Evolutionary conservation across 345 rosid genomes (phyloP), one percentile per base, ranked within the genome.

Genomic region (Acer saccharum): DNA sequence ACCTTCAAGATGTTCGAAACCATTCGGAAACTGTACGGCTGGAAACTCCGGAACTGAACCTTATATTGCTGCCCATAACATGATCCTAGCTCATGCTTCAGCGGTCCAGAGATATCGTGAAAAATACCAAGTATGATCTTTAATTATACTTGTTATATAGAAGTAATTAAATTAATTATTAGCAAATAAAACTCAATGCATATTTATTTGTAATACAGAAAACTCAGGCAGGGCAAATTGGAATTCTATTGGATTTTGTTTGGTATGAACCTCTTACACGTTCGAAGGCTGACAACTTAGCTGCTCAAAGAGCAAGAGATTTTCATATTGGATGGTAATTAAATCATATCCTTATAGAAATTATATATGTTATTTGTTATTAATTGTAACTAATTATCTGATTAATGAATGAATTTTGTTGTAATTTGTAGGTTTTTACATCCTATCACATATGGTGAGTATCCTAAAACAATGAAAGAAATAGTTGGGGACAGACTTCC

Each of bases 221-320:
- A 58, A 72, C 72, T 43, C 94, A 90, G 57, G 74, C 76, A 69
- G 94, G 94, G 7, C 85, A 83, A 55, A 85, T 90, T 35, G 94
- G 94, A 68, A 89, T 88, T 76, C 80, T 90, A 54, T 72, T 89
- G 79, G 92, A 90, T 79, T 89, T 90, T 70, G 85, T 75, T 18
- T 89, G 90, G 88, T 90, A 90, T 16, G 94, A 90, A 61, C 91
- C 91, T 69, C 88, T 86, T 10, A 87, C 91, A 21, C 71, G 80
- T 55, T 81, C 84, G 35, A 78, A 82, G 79, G 89, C 83, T 1
- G 94, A 90, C 76, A 85, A 81, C 48, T 66, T 82, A 72, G 94
- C 94, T 55, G 94, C 92, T 78, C 91, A 90, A 79, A 85, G 94
- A 80, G 94, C 91, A 29, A 86, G 92, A 77, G 94, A 90, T 72